Evolutionary conservation across 352 stramenopile species (phyloP).

Genomic region (Detonula confervacea): DNA sequence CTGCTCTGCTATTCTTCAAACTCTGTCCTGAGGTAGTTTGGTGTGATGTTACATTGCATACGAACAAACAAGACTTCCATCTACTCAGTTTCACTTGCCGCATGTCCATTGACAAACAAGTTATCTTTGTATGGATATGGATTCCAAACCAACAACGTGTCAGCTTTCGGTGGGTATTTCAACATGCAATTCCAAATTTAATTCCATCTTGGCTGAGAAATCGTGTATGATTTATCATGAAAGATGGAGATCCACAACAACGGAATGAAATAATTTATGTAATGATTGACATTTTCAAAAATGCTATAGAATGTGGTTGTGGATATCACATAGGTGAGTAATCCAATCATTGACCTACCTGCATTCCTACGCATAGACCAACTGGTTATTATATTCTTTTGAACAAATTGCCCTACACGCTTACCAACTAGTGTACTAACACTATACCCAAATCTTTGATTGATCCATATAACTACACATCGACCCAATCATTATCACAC

Average conservation of each 20-base stretch:
- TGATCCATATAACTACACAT: too few species aligned
- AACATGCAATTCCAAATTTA: slow-evolving; percentile 23
- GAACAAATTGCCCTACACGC: too few species aligned
- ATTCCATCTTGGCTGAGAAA: slow-evolving; percentile 10
- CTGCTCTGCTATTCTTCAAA: slow-evolving; percentile 26
- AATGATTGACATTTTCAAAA: slow-evolving; percentile 21
- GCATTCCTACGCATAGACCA: too few species aligned
- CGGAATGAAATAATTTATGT: slow-evolving; percentile 35
- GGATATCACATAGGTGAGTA: slow-evolving; percentile 32
- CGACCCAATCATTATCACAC: too few species aligned
- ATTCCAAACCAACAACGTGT: slow-evolving; percentile 33
- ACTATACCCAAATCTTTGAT: too few species aligned
- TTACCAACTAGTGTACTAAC: too few species aligned
- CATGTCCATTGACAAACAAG: slow-evolving; percentile 30
- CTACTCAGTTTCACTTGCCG: slow-evolving; percentile 35
- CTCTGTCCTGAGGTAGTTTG: slow-evolving; percentile 35
- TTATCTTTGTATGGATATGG: slow-evolving; percentile 39
- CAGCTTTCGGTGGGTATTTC: slow-evolving; percentile 41
- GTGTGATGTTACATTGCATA: slow-evolving; percentile 37
- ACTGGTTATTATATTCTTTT: too few species aligned
- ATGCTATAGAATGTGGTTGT: slow-evolving; percentile 32
- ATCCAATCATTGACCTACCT: too few species aligned
- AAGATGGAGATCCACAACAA: slow-evolving; percentile 53
- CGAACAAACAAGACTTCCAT: slow-evolving; percentile 44
- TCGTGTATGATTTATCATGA: slow-evolving; percentile 40